These are phyloP conservation scores for Cylindrotheca fusiformis DNA, from an alignment of 108 stramenopile species.

Conservation along the genomic window DNA sequence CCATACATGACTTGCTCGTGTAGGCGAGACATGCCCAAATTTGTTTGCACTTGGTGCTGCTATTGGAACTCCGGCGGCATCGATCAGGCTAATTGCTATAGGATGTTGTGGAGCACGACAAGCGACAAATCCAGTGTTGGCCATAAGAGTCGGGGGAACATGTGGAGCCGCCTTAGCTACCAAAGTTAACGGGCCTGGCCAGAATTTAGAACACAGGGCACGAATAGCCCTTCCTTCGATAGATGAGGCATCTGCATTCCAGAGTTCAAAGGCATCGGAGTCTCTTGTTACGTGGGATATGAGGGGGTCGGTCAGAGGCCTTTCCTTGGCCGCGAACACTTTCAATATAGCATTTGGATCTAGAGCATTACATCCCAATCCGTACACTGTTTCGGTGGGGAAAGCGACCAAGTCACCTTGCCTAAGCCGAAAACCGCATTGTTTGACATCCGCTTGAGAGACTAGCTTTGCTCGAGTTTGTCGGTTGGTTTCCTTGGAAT, in stretches of 20 bases:
- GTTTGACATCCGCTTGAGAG: constrained; percentile 24
- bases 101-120: constrained; percentile 93
- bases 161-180: constrained; percentile 74
- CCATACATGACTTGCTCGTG: constrained; percentile 90
- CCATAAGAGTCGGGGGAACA: constrained; percentile 85
- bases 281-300: constrained; percentile 88
- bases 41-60: constrained; percentile 98
- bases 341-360: constrained; percentile 74
- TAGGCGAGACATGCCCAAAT: constrained; percentile 97
- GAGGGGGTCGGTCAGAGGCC: constrained; percentile 94
- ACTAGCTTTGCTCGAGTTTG: constrained; percentile 13
- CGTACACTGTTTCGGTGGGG: constrained; percentile 99
- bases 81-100: constrained; percentile 79
- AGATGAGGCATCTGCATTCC: constrained; percentile 56
- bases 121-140: constrained; percentile 94
- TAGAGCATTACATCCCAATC: constrained; percentile 96
- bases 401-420: constrained; percentile 79
- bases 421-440: constrained; percentile 67
- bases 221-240: constrained; percentile 43
- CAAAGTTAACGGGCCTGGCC: constrained; percentile 95
- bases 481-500: no score
- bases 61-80: constrained; percentile 84
- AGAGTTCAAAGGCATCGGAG: constrained; percentile 65
- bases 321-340: constrained; percentile 93
- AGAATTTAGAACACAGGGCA: constrained; percentile 63